Conservation (phyloP, 768 basidiomycete genomes). For the Tylopilus balloui region DNA sequence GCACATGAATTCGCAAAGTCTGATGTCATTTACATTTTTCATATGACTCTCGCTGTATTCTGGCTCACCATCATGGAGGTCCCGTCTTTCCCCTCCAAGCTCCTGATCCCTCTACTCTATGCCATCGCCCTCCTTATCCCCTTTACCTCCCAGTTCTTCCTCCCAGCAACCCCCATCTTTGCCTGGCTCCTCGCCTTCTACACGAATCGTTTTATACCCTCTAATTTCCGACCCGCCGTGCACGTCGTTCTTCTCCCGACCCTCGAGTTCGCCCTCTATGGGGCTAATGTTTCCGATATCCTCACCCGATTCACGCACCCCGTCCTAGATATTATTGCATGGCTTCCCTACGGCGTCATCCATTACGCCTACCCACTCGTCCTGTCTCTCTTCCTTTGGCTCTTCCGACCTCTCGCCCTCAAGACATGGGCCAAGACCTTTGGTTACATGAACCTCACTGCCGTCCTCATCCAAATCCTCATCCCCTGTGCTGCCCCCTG, state of each 20-base stretch:
- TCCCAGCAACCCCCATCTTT: conserved; percentile 84
- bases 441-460: conserved; percentile 88
- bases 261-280: conserved; percentile 91
- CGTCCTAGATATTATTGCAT: conserved; percentile 86
- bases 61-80: conserved; percentile 71
- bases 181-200: conserved; percentile 85
- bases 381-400: conserved; percentile 81
- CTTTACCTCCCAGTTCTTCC: conserved; percentile 84
- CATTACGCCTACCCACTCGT: conserved; percentile 89
- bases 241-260: conserved; percentile 93
- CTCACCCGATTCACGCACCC: conserved; percentile 94
- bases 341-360: conserved; percentile 94
- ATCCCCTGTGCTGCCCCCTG: conserved; percentile 94
- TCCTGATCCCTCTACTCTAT: conserved; percentile 73
- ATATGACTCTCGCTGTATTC: conserved; percentile 56
- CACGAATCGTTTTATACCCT: conserved; percentile 81
- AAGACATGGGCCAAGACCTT: conserved; percentile 84
- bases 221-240: conserved; percentile 68
- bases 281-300: conserved; percentile 96
- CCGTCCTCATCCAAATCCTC: conserved; percentile 83
- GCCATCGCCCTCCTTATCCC: conserved; percentile 68
- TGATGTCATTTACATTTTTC: conserved; percentile 63
- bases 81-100: conserved; percentile 68
- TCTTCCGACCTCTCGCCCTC: conserved; percentile 78
- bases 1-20: conserved; percentile 51